Evolutionary conservation across 2,329 filamentous ascomycete species (phyloP).

Genomic region (Lecanosticta acicola): DNA sequence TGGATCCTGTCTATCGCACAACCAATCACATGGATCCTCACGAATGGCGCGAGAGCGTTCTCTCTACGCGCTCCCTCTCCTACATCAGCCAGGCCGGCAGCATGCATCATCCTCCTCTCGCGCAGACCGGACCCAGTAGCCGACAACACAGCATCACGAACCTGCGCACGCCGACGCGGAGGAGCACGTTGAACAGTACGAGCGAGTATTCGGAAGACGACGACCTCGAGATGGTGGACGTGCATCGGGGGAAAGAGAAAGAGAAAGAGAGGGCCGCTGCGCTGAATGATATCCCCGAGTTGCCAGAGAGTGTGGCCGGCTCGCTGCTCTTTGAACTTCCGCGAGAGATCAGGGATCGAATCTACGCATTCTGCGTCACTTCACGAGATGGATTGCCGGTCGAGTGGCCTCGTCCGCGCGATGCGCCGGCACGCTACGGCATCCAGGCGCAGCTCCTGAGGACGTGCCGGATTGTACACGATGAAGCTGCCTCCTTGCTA

Average conservation of each 20-base stretch:
- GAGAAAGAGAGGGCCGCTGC: not conserved
- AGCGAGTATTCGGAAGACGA: constrained; percentile 24
- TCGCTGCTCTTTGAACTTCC: constrained; percentile 33
- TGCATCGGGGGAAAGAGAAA: not conserved
- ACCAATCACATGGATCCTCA: not conserved
- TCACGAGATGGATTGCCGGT: constrained; percentile 24
- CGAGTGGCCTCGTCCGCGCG: constrained; percentile 28
- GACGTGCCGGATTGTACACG: constrained; percentile 28
- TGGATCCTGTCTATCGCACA: too few species aligned
- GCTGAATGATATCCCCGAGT: constrained; percentile 18
- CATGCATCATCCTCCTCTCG: constrained; percentile 2
- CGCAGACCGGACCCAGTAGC: constrained; percentile 6
- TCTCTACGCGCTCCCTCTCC: constrained; percentile 33
- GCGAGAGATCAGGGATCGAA: constrained; percentile 33
- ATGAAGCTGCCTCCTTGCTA: constrained; percentile 32
- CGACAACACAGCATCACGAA: constrained; percentile 16
- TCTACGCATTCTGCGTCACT: constrained; percentile 31
- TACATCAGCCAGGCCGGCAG: constrained; percentile 28
- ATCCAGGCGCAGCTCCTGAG: constrained; percentile 31
- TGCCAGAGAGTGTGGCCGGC: constrained; percentile 28
- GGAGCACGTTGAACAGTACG: constrained; percentile 19
- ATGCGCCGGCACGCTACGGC: constrained; percentile 11
- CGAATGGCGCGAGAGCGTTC: constrained; percentile 28
- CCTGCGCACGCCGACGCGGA: constrained; percentile 16
- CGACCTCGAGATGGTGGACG: constrained; percentile 22